phyloP scores from a whole-genome alignment of 768 basidiomycete genomes.

The Austroboletus festivus region DNA sequence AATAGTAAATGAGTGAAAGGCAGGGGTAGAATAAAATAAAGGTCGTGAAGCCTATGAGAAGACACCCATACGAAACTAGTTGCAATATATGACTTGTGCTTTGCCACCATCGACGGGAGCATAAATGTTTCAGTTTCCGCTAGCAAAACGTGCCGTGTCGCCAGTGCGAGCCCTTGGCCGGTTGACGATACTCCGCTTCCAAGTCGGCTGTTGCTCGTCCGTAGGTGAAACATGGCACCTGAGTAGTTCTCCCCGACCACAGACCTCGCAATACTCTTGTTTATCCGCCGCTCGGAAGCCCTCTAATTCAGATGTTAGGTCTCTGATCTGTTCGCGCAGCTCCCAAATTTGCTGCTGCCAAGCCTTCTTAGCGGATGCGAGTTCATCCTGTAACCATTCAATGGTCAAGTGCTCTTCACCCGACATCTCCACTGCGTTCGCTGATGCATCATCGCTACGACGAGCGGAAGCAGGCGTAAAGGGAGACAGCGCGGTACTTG shows the following conservation, averaged over 20 bases:
- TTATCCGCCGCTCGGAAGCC: slow-evolving; percentile 44
- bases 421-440: slow-evolving; percentile 21
- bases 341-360: slow-evolving; percentile 78
- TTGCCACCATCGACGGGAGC: slow-evolving; percentile 11
- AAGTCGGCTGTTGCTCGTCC: slow-evolving; percentile 19
- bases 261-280: slow-evolving; percentile 52
- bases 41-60: neutral
- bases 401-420: slow-evolving; percentile 48
- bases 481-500: slow-evolving; percentile 43
- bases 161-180: slow-evolving; percentile 70
- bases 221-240: slow-evolving; percentile 7
- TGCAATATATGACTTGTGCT: slow-evolving; percentile 11
- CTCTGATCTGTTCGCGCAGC: slow-evolving; percentile 68
- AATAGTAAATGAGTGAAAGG: slow-evolving; percentile 20
- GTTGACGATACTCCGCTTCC: slow-evolving; percentile 46
- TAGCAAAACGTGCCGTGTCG: slow-evolving; percentile 59
- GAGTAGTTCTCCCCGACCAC: slow-evolving; percentile 48
- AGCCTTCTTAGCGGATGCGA: slow-evolving; percentile 51
- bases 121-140: slow-evolving; percentile 28
- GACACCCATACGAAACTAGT: slow-evolving; percentile 12
- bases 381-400: slow-evolving; percentile 58
- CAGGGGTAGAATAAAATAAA: slow-evolving; percentile 20
- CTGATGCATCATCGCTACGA: slow-evolving; percentile 33
- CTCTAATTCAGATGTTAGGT: slow-evolving; percentile 67
- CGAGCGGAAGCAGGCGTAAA: slow-evolving; percentile 40